Conservation (phyloP, 2,329 filamentous ascomycete species). For the Lachnellula occidentalis region DNA sequence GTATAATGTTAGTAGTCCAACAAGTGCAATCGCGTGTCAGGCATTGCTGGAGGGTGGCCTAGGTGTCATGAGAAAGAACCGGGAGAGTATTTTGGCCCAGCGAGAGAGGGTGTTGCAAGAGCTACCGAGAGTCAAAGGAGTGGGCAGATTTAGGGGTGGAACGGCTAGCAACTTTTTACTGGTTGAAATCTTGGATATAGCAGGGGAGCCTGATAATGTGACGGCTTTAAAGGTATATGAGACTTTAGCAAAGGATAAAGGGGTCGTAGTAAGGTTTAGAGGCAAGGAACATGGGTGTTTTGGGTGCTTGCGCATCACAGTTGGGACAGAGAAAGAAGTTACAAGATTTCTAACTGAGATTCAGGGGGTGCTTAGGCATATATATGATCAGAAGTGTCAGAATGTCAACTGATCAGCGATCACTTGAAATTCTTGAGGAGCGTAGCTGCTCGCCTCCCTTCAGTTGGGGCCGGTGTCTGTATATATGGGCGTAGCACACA, state of each 20-base stretch:
- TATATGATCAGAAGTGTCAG: not conserved
- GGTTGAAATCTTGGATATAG: conserved; percentile 73
- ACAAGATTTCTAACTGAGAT: conserved; percentile 70
- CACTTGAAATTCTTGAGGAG: no score
- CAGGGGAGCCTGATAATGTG: conserved; percentile 71
- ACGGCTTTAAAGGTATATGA: conserved; percentile 78
- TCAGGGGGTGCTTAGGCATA: conserved; percentile 29
- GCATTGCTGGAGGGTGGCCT: conserved; percentile 66
- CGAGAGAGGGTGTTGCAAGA: conserved; percentile 69
- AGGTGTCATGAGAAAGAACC: conserved; percentile 65
- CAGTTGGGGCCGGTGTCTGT: no score
- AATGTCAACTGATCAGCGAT: no score
- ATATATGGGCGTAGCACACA: no score
- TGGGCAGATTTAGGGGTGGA: conserved; percentile 78
- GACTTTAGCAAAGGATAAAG: conserved; percentile 73
- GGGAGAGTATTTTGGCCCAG: conserved; percentile 66
- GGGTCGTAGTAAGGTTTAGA: conserved; percentile 89
- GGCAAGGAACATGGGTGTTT: conserved; percentile 87
- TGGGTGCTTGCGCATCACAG: conserved; percentile 84
- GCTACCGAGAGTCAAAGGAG: conserved; percentile 67
- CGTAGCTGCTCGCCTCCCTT: no score
- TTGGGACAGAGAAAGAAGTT: conserved; percentile 85
- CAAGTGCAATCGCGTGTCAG: conserved; percentile 70
- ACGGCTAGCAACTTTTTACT: conserved; percentile 82
- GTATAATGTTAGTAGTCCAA: conserved; percentile 90